These are phyloP conservation scores for Hansenula lynferdii DNA, from an alignment of 1,139 yeast genomes.

Conservation along the genomic window DNA sequence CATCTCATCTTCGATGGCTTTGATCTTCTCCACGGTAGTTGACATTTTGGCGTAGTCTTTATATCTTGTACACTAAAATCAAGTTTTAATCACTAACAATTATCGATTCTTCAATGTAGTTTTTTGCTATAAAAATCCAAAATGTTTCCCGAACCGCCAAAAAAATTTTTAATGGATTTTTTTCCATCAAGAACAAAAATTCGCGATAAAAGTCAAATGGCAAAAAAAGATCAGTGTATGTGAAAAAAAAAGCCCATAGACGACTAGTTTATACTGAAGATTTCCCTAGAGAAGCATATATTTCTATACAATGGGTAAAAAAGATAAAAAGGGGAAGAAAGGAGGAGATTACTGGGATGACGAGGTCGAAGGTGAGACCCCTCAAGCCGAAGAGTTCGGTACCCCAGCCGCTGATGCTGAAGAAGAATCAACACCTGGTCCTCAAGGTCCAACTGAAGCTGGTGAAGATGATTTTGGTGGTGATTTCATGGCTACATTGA, in stretches of 20 bases:
- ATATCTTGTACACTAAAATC: too few relatives aligned
- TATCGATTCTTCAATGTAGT: too few relatives aligned
- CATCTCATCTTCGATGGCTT: conserved; percentile 92
- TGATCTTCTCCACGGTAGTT: conserved; percentile 39
- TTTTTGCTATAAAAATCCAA: background rate
- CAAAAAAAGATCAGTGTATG: too few relatives aligned
- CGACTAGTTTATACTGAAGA: too few relatives aligned
- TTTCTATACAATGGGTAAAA: too few relatives aligned
- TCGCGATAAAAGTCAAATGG: background rate
- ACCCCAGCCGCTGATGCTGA: conserved; percentile 16
- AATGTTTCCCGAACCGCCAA: conserved; percentile 1
- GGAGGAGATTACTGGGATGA: conserved; percentile 85
- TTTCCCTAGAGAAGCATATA: too few relatives aligned
- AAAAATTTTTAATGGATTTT: background rate
- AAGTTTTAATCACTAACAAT: conserved; percentile 1
- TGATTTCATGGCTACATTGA: conserved; percentile 80
- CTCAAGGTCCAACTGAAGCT: conserved; percentile 28
- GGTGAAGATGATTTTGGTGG: conserved; percentile 37
- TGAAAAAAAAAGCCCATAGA: too few relatives aligned
- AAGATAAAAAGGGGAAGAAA: conserved; percentile 38
- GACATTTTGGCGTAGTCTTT: conserved; percentile 7
- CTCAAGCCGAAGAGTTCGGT: conserved; percentile 55
- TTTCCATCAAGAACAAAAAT: background rate
- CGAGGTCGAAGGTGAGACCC: conserved; percentile 54
- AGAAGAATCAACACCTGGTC: conserved; percentile 10